Evolutionary conservation across 768 basidiomycete species (phyloP), one percentile per base, ranked within the genome.

Genomic region (Tylopilus subfusipes): DNA sequence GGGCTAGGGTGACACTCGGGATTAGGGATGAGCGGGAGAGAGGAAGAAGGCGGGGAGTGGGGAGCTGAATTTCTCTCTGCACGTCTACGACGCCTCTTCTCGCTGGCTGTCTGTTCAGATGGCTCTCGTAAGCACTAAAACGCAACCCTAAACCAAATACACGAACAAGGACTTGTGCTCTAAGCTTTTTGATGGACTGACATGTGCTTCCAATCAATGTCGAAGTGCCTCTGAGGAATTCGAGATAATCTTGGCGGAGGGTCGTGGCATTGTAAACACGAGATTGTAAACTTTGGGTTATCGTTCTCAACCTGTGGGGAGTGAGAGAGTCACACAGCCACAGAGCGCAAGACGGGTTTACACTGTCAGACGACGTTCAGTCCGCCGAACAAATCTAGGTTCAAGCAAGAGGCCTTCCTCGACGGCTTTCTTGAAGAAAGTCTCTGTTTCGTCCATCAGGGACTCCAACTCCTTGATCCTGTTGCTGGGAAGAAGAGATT

Each of bases 401-500:
- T 50, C 50, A 8, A 12, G 19, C 8, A 48, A 48, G 34, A 5
- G 52, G 22, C 3, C n/a, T n/a, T n/a, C n/a, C n/a, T n/a, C n/a
- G n/a, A n/a, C n/a, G n/a, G n/a, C n/a, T n/a, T n/a, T n/a, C n/a
- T n/a, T n/a, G n/a, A 60, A 50, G 21, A 5, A 29, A 1, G n/a
- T 7, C 14, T 54, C 53, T 1, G 59, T 58, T 27, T 50, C 50
- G 1, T 58, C 47, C n/a, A 58, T 2, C 2, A 52, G 13, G 2
- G 34, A 19, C 9, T 57, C 58, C 19, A 58, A 21, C 3, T 2
- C 42, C 4, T 48, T 51, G 13, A 60, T 60, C 36, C 18, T 57
- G 24, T 21, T 30, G 18, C 58, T 51, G 0, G 56, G 58, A 25
- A 60, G 58, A 11, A 45, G 49, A 13, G 56, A 48, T 4, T 46